These are phyloP conservation scores for Yamadazyma triangularis DNA, from an alignment of 1,139 yeast species.

Conservation along the genomic window DNA sequence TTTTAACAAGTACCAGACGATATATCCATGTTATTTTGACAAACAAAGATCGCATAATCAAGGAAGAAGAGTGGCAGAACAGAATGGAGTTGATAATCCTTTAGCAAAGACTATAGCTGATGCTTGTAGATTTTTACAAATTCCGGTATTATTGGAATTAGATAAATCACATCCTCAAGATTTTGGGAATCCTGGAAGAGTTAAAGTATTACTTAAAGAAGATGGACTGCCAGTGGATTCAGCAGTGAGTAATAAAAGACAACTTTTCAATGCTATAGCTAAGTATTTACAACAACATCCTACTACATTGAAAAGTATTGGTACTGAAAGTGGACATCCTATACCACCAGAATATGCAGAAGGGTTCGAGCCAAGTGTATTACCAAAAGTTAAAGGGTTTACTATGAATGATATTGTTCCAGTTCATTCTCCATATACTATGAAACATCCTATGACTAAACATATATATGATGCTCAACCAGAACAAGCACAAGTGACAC, in stretches of 20 bases:
- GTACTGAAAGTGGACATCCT: slow-evolving; percentile 49
- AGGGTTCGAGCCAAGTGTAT: slow-evolving; percentile 50
- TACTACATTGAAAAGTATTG: slow-evolving; percentile 61
- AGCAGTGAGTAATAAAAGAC: slow-evolving; percentile 57
- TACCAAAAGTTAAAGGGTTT: slow-evolving; percentile 81
- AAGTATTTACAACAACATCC: slow-evolving; percentile 64
- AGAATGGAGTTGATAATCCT: slow-evolving; percentile 78
- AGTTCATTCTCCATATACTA: slow-evolving; percentile 68
- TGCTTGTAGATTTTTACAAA: slow-evolving; percentile 44
- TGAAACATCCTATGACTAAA: slow-evolving; percentile 84
- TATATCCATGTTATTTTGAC: slow-evolving; percentile 94
- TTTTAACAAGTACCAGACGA: slow-evolving; percentile 61
- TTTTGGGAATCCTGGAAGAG: slow-evolving; percentile 95
- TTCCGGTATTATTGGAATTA: slow-evolving; percentile 64
- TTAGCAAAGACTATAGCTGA: slow-evolving; percentile 78
- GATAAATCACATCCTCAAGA: slow-evolving; percentile 94
- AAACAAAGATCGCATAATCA: slow-evolving; percentile 65
- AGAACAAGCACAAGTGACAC: slow-evolving; percentile 32
- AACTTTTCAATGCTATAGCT: slow-evolving; percentile 57
- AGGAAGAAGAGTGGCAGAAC: slow-evolving; percentile 75
- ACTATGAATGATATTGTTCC: slow-evolving; percentile 85
- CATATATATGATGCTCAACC: slow-evolving; percentile 57
- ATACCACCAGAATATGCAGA: slow-evolving; percentile 57
- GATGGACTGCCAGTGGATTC: slow-evolving; percentile 37
- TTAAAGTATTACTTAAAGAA: slow-evolving; percentile 63